Evolutionary conservation across 768 basidiomycete genomes (phyloP), one percentile per base, ranked within the genome.

Genomic region (Mycena metata): DNA sequence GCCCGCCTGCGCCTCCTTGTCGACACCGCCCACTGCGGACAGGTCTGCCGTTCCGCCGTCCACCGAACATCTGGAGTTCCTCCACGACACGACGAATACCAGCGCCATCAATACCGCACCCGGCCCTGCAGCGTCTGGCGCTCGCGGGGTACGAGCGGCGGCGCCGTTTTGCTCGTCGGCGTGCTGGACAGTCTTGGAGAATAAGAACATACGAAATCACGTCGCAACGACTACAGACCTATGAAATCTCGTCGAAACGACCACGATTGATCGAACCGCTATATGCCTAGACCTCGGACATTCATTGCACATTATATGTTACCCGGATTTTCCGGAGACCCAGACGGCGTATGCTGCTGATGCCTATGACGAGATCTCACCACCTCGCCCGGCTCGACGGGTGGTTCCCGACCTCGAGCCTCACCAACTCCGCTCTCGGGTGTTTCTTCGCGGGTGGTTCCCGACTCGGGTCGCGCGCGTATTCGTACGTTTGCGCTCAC

Each of bases 371-470:
- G 66, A 49, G 51, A 42, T 51, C 35, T 60, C 66, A 67, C 64
- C 64, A 43, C 49, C 56, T 59, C 47, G 64, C 56, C n/a, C 36
- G 15, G 42, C 6, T 66, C 16, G 39, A 30, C 57, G 50, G 66
- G 60, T 67, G 66, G 60, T 67, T 62, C 66, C 66, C 60, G 59
- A 12, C 45, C 24, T 46, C 39, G 66, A 58, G 58, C 24, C 49
- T 68, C 66, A 68, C 66, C 60, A 68, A 3, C 66, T 62, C 60
- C 33, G 41, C 39, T 39, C 43, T 42, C 24, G 45, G 52, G 23
- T 47, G 41, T 47, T 50, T 43, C 13, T 58, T 55, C 30, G n/a
- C 60, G 66, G 66, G 66, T 63, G 60, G 66, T 68, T 58, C 66
- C 66, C 60, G 42, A n/a, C 35, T 47, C 0, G 4, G 49, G 33